Evolutionary conservation across 2,329 filamentous ascomycete species (phyloP).

Genomic region (Neurospora sp.): DNA sequence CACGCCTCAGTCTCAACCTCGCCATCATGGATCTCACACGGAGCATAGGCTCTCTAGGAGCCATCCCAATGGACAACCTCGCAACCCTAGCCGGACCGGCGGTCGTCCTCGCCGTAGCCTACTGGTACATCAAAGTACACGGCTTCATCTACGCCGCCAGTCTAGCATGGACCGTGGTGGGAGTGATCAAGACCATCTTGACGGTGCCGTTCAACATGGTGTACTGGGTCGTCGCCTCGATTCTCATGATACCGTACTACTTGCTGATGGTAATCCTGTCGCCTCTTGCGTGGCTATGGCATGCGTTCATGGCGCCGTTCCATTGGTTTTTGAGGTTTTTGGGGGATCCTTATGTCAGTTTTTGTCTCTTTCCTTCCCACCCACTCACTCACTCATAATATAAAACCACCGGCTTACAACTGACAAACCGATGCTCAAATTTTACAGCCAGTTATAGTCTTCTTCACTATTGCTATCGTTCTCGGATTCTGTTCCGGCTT

Average conservation of each 20-base stretch:
- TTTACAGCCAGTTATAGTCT: not conserved
- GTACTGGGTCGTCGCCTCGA: not conserved
- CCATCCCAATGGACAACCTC: not conserved
- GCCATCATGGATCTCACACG: not conserved
- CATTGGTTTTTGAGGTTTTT: not conserved
- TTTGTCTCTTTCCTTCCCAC: not conserved
- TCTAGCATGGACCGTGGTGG: not conserved
- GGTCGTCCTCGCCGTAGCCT: not conserved
- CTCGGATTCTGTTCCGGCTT: not conserved
- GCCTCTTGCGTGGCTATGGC: not conserved
- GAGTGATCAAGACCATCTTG: not conserved
- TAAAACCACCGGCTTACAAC: not conserved
- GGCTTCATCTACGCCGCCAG: not conserved
- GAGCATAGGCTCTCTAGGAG: not conserved
- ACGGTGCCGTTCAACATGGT: not conserved
- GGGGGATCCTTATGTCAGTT: not conserved
- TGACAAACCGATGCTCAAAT: not conserved
- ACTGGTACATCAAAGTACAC: not conserved
- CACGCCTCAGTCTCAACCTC: not conserved
- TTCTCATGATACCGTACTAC: not conserved
- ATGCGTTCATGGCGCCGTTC: not conserved
- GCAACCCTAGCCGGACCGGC: not conserved
- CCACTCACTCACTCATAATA: not conserved
- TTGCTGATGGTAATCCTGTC: not conserved
- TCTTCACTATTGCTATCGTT: not conserved